Evolutionary conservation across 164 flowering plant species (phyloP), one percentile per base, ranked within the genome.

Genomic region (Echeveria elegans): DNA sequence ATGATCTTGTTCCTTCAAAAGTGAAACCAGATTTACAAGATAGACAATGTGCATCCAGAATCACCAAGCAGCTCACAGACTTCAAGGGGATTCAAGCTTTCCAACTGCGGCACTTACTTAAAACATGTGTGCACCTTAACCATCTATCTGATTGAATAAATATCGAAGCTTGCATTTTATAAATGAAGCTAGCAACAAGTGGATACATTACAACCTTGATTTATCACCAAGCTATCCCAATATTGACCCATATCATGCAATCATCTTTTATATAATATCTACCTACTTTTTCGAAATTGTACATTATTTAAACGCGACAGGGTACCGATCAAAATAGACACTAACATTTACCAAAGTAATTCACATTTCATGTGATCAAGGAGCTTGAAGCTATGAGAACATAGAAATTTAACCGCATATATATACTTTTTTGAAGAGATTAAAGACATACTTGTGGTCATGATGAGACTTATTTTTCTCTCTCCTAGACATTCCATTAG

Each of bases 401-500:
- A 29, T 30, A 18, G 21, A 30, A 18, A 18, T 28, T 5, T 2
- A 61, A 61, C 23, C 31, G 64, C 31, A 34, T 29, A 7, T 4
- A 28, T 24, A 6, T 38, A 14, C n/a, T 23, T 40, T 45, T 12
- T n/a, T 5, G 23, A 64, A 34, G 37, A 34, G 37, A 41, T 10
- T 6, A 38, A 34, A 52, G 47, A 68, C 31, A 41, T 31, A 90
- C 97, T 82, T 81, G 29, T 74, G 61, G 66, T 86, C 73, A 64
- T 74, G 83, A 40, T 69, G 77, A 61, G 96, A 73, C 59, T 75
- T 77, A 76, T 90, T 90, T 62, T 66, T 84, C 74, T 80, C 80
- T 62, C 96, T 84, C 77, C 68, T 88, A 2, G 82, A 70, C 96
- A 90, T 88, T 66, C 97, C 93, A 61, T 26, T 68, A 0, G 91